A percentile compares a stretch with the other conserved stretches of the same genome.
These are phyloP conservation scores for sorghum (Sorghum bicolor) DNA, from an alignment of 176 grass and related monocot species.

Conservation along the genomic window Sorghum_bicolor_NCBIv3 NC_012872.2:67492001-67492500, in stretches of 20 bases:
- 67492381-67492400: slow-evolving; percentile 16
- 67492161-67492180: slow-evolving; percentile 23
- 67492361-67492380: slow-evolving; percentile 28
- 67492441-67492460: not conserved
- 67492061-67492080: not conserved
- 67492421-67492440: slow-evolving; percentile 21
- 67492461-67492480: slow-evolving; percentile 33
- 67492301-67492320: slow-evolving; percentile 33
- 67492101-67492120: not conserved
- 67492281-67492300: slow-evolving; percentile 44
- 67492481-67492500: slow-evolving; percentile 23
- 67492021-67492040: not conserved
- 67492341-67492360: not conserved
- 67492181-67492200: slow-evolving; percentile 12
- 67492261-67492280: slow-evolving; percentile 17
- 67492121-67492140: slow-evolving; percentile 25
- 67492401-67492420: slow-evolving; percentile 15
- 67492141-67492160: not conserved
- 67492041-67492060: not conserved
- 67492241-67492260: slow-evolving; percentile 13
- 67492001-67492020: slow-evolving; percentile 49
- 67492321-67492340: slow-evolving; percentile 3
- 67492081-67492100: not conserved
- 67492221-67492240: slow-evolving; percentile 36
- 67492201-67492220: slow-evolving; percentile 23